Evolutionary conservation across 768 basidiomycete genomes (phyloP).

Genomic region (Pholiota conissans): DNA sequence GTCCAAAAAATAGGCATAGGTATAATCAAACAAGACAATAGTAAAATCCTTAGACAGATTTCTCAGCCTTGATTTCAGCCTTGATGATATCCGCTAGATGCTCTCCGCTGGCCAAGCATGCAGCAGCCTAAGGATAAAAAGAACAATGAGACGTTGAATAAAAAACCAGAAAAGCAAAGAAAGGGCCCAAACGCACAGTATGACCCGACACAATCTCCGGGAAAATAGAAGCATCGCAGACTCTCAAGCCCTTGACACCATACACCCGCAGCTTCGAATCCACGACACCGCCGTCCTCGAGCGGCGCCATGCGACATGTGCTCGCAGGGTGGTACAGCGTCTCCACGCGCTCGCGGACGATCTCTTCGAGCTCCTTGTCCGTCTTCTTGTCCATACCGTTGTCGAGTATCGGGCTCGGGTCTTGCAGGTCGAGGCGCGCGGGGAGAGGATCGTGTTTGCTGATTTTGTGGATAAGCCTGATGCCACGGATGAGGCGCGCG

Average conservation of each 20-base stretch:
- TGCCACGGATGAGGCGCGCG: constrained; percentile 36
- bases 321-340: constrained; percentile 47
- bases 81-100: constrained; percentile 32
- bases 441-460: constrained; percentile 35
- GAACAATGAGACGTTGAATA: neutral
- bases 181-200: constrained; percentile 30
- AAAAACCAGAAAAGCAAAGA: constrained; percentile 10
- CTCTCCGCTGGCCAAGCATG: constrained; percentile 30
- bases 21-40: no score
- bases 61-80: constrained; percentile 14
- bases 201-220: constrained; percentile 42
- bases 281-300: constrained; percentile 41
- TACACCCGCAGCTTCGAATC: constrained; percentile 43
- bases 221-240: constrained; percentile 43
- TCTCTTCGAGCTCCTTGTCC: constrained; percentile 38
- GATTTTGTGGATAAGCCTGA: constrained; percentile 34
- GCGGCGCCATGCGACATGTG: constrained; percentile 47
- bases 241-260: constrained; percentile 40
- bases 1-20: no score
- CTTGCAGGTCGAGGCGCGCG: constrained; percentile 29
- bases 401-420: constrained; percentile 34
- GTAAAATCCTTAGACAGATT: no score
- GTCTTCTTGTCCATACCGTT: constrained; percentile 31
- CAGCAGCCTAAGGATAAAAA: constrained; percentile 24
- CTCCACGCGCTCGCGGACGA: constrained; percentile 40